Evolutionary conservation across 106 monocot genomes (phyloP).

Genomic region (Acorus gramineus): DNA sequence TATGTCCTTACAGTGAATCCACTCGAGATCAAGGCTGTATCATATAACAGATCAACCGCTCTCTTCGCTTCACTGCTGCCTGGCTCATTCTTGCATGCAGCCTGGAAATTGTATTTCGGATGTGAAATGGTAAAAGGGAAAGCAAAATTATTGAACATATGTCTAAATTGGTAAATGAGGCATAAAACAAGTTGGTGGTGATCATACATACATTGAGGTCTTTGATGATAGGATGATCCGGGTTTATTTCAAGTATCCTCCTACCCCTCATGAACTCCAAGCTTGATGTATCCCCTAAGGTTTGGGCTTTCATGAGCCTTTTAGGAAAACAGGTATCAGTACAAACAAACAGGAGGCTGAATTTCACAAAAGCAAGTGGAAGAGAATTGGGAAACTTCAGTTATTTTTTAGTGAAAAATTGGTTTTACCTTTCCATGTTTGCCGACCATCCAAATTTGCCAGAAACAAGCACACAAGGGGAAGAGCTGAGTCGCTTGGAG

Average conservation of each 20-base stretch:
- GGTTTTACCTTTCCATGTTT: conserved; percentile 78
- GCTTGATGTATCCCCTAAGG: conserved; percentile 85
- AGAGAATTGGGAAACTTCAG: not conserved
- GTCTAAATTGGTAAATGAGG: no score
- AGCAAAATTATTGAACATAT: no score
- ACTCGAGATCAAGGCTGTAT: conserved; percentile 92
- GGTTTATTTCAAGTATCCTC: conserved; percentile 85
- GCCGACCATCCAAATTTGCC: conserved; percentile 98
- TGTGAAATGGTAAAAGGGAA: no score
- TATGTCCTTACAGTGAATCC: conserved; percentile 77
- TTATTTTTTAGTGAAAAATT: no score
- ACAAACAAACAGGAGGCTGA: not conserved
- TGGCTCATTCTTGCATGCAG: conserved; percentile 92
- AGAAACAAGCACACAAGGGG: conserved; percentile 96
- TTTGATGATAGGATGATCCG: conserved; percentile 84
- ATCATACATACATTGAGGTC: conserved; percentile 84
- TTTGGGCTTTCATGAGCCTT: conserved; percentile 95
- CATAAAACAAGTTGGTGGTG: not conserved
- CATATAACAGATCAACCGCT: conserved; percentile 89
- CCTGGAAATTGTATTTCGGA: conserved; percentile 20
- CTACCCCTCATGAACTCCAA: conserved; percentile 95
- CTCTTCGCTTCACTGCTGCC: conserved; percentile 73
- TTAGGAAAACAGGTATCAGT: not conserved
- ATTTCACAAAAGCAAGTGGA: not conserved
- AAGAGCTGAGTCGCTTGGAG: conserved; percentile 84